Evolutionary conservation across 352 stramenopile genomes (phyloP), one percentile per base, ranked within the genome.

Genomic region (Thraustochytrium sp.): DNA sequence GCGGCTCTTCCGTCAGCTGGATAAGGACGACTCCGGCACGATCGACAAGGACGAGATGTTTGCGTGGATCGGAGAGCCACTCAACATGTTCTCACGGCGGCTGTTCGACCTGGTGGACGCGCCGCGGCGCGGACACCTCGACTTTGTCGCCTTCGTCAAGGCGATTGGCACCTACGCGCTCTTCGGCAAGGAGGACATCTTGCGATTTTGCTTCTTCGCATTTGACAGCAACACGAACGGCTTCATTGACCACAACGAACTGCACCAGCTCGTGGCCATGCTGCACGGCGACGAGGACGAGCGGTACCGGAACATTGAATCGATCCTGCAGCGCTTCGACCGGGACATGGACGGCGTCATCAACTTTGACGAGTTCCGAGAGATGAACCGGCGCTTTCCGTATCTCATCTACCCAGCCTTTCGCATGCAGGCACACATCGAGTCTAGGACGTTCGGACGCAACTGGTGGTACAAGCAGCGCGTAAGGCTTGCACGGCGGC

Each of bases 141-240:
- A 87, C 59, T 88, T 90, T 31, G 23, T 80, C 26, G 87, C 90
- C 54, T 90, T 90, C 76, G 68, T 90, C 18, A 38, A 55, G 11
- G 46, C 46, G 13, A 11, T 85, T 5, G 13, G 4, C 5, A 64
- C 42, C 9, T 85, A 44, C n/a, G 29, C 62, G n/a, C 44, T 72
- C 34, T 84, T 85, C n/a, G 62, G 62, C 16, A 13, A 65, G 5
- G 29, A 37, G 26, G 62, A 85, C 23, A 40, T 85, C 16, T 44
- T 85, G 11, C 0, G 85, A 1, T 73, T 87, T 36, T 87, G 76
- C 59, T 84, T 84, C 18, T 49, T 68, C 26, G 49, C 36, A 9
- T 86, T 84, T 46, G 78, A 87, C 13, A 55, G 16, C 34, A 87
- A 87, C 54, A 0, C 13, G 13, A 87, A 75, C 44, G 75, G 75